Conservation (phyloP, 192 early-diverging fungal species). For the Coemansia aciculifera region DNA sequence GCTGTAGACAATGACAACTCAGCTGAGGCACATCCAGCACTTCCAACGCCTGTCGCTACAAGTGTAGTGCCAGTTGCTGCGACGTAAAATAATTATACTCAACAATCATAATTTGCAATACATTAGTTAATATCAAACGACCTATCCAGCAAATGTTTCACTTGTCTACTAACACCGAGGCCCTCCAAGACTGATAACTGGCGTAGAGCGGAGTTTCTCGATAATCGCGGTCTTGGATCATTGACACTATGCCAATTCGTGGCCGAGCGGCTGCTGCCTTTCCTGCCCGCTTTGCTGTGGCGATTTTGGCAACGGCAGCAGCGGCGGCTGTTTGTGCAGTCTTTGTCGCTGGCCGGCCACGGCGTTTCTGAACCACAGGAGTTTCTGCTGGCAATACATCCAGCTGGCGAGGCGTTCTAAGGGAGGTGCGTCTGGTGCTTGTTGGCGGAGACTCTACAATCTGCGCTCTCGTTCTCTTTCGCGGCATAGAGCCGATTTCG, state of each 20-base stretch:
- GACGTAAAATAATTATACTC: neutral
- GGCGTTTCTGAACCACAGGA: neutral
- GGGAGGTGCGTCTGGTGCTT: neutral
- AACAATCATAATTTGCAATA: conserved; percentile 1
- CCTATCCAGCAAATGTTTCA: neutral
- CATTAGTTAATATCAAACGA: neutral
- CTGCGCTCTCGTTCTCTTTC: neutral
- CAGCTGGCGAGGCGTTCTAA: neutral
- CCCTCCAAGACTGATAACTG: conserved; percentile 36
- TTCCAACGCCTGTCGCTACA: neutral
- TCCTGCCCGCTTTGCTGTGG: neutral
- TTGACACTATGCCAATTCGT: conserved; percentile 45
- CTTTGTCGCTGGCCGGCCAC: neutral
- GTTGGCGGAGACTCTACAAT: neutral
- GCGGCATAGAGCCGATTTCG: conserved; percentile 1
- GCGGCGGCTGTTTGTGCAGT: neutral
- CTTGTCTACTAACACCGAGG: conserved; percentile 5
- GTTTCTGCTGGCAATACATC: neutral
- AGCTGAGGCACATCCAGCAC: neutral
- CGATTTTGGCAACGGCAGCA: neutral
- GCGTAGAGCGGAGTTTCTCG: conserved; percentile 25
- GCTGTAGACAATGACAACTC: neutral
- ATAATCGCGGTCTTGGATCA: conserved; percentile 51
- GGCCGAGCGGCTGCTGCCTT: conserved; percentile 18
- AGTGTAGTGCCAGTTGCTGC: neutral